A percentile compares a stretch with the other conserved stretches of the same genome.
Evolutionary conservation across 495 filamentous ascomycete genomes (phyloP).

Genomic region (Penicillium lagena): DNA sequence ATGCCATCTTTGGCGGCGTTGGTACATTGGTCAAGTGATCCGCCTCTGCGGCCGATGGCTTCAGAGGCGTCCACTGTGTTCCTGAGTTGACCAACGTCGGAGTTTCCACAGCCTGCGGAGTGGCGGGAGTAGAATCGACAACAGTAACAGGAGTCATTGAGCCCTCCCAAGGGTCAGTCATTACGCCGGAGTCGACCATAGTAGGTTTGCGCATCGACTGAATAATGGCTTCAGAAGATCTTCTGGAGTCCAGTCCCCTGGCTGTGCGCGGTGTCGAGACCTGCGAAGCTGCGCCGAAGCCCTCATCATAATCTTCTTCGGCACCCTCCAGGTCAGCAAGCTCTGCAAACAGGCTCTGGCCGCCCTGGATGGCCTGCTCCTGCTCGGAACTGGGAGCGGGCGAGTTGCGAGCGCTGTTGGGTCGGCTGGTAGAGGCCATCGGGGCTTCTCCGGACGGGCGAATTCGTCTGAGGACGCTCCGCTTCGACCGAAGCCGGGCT

Average conservation of each 20-base stretch:
- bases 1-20: slow-evolving; percentile 34
- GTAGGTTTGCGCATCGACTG: slow-evolving; percentile 22
- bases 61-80: slow-evolving; percentile 33
- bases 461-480: slow-evolving; percentile 56
- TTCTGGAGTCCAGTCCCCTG: slow-evolving; percentile 29
- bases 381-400: slow-evolving; percentile 34
- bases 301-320: slow-evolving; percentile 56
- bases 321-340: slow-evolving; percentile 69
- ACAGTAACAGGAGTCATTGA: slow-evolving; percentile 18
- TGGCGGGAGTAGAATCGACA: slow-evolving; percentile 10
- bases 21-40: slow-evolving; percentile 28
- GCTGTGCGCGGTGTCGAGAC: slow-evolving; percentile 46
- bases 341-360: slow-evolving; percentile 86
- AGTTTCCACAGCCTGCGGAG: slow-evolving; percentile 7
- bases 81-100: slow-evolving; percentile 25
- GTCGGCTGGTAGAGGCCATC: slow-evolving; percentile 39
- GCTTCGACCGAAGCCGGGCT: slow-evolving; percentile 63
- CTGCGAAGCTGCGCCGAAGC: slow-evolving; percentile 40
- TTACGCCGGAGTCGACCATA: slow-evolving; percentile 78
- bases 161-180: slow-evolving; percentile 70
- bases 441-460: slow-evolving; percentile 61
- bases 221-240: slow-evolving; percentile 28
- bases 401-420: slow-evolving; percentile 47
- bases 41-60: slow-evolving; percentile 11
- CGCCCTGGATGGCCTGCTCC: slow-evolving; percentile 45